These are phyloP conservation scores for Lepraria neglecta DNA, from an alignment of 495 filamentous ascomycete species.

Conservation along the genomic window DNA sequence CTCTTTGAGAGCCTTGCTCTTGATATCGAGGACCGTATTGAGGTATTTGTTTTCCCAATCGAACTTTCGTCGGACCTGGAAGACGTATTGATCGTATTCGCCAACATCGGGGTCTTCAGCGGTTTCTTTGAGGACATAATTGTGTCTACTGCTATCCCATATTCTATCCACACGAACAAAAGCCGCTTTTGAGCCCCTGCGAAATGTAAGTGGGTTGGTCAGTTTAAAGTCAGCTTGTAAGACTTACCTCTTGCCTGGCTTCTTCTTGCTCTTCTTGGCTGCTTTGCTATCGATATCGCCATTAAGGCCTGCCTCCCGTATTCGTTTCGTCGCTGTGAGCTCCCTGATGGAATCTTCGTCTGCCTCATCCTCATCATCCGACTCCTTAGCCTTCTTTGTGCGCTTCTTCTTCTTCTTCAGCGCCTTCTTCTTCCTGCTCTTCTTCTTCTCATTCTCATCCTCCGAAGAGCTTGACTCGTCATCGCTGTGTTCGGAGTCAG, in stretches of 20 bases:
- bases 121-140: constrained; percentile 77
- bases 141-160: constrained; percentile 72
- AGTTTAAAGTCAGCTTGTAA: background rate
- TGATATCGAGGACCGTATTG: constrained; percentile 76
- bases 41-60: constrained; percentile 83
- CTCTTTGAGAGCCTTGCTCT: constrained; percentile 71
- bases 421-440: constrained; percentile 31
- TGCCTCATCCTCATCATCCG: constrained; percentile 18
- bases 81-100: constrained; percentile 79
- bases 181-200: constrained; percentile 60
- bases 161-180: constrained; percentile 86
- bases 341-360: background rate
- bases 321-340: background rate
- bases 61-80: constrained; percentile 79
- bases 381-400: constrained; percentile 24
- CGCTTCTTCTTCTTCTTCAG: constrained; percentile 27
- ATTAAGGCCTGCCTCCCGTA: background rate
- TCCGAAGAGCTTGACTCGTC: constrained; percentile 34
- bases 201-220: constrained; percentile 21
- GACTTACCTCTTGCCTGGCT: constrained; percentile 23
- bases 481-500: constrained; percentile 33
- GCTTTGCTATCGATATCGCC: constrained; percentile 2
- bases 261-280: constrained; percentile 31
- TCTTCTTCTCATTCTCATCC: constrained; percentile 34
- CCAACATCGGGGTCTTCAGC: constrained; percentile 63